Conservation (phyloP, 116 monocot species). For the Zostera marina region DNA sequence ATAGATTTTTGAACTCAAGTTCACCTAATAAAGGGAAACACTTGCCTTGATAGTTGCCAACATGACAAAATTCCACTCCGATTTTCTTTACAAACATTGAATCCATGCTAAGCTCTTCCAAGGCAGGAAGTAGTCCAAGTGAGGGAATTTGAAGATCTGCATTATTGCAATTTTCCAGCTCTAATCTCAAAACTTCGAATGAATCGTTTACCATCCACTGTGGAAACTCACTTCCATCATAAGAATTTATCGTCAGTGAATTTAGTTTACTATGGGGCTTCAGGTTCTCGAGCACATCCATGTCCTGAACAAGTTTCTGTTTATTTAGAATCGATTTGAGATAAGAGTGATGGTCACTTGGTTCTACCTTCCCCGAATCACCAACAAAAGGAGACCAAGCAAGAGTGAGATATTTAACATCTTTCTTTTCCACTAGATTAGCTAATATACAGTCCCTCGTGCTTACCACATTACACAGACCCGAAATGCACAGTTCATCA, state of each 20-base stretch:
- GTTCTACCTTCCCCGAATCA: background rate
- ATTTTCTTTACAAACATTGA: conserved; percentile 7
- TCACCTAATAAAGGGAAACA: conserved; percentile 14
- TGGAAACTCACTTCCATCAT: conserved; percentile 6
- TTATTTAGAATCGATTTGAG: background rate
- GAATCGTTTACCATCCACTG: conserved; percentile 9
- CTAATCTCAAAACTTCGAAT: conserved; percentile 11
- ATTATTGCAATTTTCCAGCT: conserved; percentile 8
- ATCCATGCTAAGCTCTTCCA: conserved; percentile 10
- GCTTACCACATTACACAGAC: conserved; percentile 18
- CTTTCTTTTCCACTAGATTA: conserved; percentile 11
- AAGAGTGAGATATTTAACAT: conserved; percentile 11
- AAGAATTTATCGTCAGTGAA: conserved; percentile 13
- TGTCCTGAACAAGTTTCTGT: background rate
- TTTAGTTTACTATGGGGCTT: conserved; percentile 9
- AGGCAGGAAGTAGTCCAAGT: conserved; percentile 12
- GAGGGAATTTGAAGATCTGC: conserved; percentile 4
- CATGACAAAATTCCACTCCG: conserved; percentile 5
- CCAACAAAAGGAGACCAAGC: conserved; percentile 8
- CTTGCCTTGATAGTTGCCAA: background rate
- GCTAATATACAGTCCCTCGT: conserved; percentile 14
- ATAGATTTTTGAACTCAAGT: conserved; percentile 15
- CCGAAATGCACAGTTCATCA: conserved; percentile 20
- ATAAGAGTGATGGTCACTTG: background rate
- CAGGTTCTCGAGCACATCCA: conserved; percentile 8